phyloP scores from a whole-genome alignment of 306 rosid species.

The Arachis stenosperma region DNA sequence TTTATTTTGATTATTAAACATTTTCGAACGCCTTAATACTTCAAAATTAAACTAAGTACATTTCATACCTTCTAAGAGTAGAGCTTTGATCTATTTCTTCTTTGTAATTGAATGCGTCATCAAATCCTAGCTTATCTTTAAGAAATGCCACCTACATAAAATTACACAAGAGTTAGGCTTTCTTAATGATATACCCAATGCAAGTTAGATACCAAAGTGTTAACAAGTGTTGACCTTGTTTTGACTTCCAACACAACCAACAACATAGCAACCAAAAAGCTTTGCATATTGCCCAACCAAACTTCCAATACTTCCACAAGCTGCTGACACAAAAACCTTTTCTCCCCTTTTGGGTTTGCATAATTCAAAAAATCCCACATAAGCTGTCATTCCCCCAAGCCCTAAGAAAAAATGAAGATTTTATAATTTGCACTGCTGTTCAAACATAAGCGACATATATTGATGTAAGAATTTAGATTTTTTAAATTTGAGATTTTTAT shows the following conservation, averaged over 20 bases:
- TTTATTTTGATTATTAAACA: no score
- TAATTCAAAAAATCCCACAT: slow-evolving; percentile 58
- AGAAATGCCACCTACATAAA: slow-evolving; percentile 51
- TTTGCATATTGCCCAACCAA: slow-evolving; percentile 65
- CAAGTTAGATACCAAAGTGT: neutral
- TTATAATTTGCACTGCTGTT: no score
- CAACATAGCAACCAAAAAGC: slow-evolving; percentile 64
- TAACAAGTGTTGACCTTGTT: slow-evolving; percentile 49
- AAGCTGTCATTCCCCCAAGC: slow-evolving; percentile 61
- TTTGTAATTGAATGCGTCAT: slow-evolving; percentile 74
- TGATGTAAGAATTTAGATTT: no score
- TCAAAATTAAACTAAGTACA: no score
- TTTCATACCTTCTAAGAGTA: slow-evolving; percentile 47
- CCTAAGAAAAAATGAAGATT: slow-evolving; percentile 17
- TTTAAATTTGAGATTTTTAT: no score
- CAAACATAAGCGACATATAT: no score
- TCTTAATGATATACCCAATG: no score
- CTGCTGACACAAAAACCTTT: slow-evolving; percentile 64
- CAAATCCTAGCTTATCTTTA: slow-evolving; percentile 61
- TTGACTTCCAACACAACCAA: slow-evolving; percentile 60
- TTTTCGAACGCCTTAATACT: no score
- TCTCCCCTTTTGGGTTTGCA: slow-evolving; percentile 59
- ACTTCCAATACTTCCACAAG: slow-evolving; percentile 55
- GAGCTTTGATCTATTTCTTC: slow-evolving; percentile 57
- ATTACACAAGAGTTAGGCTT: neutral